Base-by-base conservation (phyloP, 768 basidiomycete species). In the Mycena crocata region DNA sequence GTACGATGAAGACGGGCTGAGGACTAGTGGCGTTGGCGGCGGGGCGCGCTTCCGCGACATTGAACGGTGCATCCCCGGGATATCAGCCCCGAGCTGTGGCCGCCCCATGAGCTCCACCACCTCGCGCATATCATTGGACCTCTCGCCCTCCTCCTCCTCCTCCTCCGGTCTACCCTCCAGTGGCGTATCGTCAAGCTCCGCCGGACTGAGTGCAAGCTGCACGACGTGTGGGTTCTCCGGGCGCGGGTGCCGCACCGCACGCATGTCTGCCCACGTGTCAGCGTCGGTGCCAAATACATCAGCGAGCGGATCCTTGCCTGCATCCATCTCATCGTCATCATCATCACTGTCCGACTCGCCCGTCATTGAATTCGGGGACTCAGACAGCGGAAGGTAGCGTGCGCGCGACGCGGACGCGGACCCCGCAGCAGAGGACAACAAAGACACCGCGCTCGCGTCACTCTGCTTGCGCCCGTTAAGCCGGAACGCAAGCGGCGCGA, bases 201-300 rank as follows among this genome's bases (percentile, higher is more conserved):
- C 78, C 31, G 81, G 84, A 62, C 85, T 85, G 48, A 90, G 75
- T 19, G 87, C 85, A 12, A 90, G 81, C 26, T 87, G 76, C 42
- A 87, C 84, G 42, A 87, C 75, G 66, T 89, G 83, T 1, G 85
- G 84, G 71, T 86, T 81, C 35, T 69, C 30, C 12, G 74, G 63
- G 49, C 67, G 64, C 71, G 64, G 76, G 71, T 57, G 59, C 45
- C 62, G 64, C 67, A 66, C 76, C 42, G 79, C 72, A 56, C 74
- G 87, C 52, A 91, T 81, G 55, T 86, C 86, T 62, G 81, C 80
- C 89, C 90, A 90, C 1, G 86, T 84, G 68, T 90, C 86, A 66
- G 81, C 86, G 74, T 90, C 90, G n/a, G 84, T 83, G 49, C 90
- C 89, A 77, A 90, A 91, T 9, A 90, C 83, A 68, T 90, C 89